Percentiles rank a stretch among this genome's conserved stretches.
Evolutionary conservation across 129 eudicot species (phyloP).

Genomic region (Solidago caesia): DNA sequence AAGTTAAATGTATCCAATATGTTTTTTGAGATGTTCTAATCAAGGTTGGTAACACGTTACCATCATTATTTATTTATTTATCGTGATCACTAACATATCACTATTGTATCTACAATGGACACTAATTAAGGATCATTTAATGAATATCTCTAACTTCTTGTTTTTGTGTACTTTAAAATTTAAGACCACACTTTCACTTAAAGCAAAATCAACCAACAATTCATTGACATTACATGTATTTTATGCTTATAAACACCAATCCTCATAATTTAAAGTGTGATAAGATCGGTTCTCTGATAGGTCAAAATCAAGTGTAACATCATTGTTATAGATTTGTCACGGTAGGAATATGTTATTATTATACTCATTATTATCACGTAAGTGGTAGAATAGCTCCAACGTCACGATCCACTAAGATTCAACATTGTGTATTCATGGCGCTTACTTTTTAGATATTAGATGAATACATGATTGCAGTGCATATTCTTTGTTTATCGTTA

Average conservation of each 20-base stretch:
- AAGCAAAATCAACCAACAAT: conserved; percentile 36
- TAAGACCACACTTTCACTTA: conserved; percentile 24
- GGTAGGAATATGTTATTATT: conserved; percentile 23
- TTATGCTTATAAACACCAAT: conserved; percentile 30
- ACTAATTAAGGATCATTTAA: conserved; percentile 30
- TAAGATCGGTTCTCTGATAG: conserved; percentile 23
- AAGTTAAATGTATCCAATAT: conserved; percentile 7
- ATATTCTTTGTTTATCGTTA: too few species aligned
- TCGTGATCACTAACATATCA: conserved; percentile 5
- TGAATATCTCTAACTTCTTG: conserved; percentile 29
- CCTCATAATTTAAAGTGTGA: conserved; percentile 21
- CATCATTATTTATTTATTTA: conserved; percentile 23
- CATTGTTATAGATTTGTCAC: conserved; percentile 21
- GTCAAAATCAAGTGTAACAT: conserved; percentile 34
- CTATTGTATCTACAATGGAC: conserved; percentile 26
- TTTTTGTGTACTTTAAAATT: conserved; percentile 33
- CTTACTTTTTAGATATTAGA: background rate
- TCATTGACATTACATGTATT: conserved; percentile 25
- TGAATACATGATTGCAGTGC: background rate
- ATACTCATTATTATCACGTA: conserved; percentile 14
- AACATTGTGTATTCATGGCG: background rate
- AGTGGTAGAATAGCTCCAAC: background rate
- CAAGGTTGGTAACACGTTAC: conserved; percentile 22
- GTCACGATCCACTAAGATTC: conserved; percentile 11
- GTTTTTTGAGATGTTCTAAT: background rate